These are phyloP conservation scores for Erodium trifolium DNA, from an alignment of 441 rosid genomes.

Conservation along the genomic window DNA sequence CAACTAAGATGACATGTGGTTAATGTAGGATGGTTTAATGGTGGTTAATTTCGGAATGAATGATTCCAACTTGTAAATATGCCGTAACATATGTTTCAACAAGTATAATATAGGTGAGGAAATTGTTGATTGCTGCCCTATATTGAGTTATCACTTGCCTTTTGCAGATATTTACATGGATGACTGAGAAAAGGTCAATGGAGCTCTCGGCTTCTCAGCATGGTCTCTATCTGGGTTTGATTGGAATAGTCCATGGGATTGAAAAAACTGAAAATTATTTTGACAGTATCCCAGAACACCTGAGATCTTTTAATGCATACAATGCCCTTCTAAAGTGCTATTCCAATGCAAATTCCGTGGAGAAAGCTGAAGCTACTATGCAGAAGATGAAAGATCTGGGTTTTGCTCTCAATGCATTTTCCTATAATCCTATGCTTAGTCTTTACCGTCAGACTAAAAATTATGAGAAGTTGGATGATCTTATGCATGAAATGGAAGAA, in stretches of 20 bases:
- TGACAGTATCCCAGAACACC: neutral
- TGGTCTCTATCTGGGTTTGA: neutral
- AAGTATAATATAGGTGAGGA: no score
- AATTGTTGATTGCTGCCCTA: neutral
- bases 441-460: neutral
- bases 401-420: neutral
- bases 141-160: neutral
- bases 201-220: neutral
- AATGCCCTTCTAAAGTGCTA: neutral
- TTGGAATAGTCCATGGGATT: neutral
- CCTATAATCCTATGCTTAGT: neutral
- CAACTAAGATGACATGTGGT: neutral
- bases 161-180: neutral
- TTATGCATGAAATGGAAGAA: neutral
- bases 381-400: neutral
- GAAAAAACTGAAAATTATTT: neutral
- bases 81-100: no score
- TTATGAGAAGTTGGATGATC: neutral
- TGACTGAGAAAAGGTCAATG: neutral
- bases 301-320: neutral
- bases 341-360: neutral
- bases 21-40: neutral
- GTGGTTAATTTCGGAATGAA: neutral
- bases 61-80: neutral
- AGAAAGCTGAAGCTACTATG: neutral